phyloP scores from a whole-genome alignment of 495 filamentous ascomycete genomes.

The Hypoxylon rickii region DNA sequence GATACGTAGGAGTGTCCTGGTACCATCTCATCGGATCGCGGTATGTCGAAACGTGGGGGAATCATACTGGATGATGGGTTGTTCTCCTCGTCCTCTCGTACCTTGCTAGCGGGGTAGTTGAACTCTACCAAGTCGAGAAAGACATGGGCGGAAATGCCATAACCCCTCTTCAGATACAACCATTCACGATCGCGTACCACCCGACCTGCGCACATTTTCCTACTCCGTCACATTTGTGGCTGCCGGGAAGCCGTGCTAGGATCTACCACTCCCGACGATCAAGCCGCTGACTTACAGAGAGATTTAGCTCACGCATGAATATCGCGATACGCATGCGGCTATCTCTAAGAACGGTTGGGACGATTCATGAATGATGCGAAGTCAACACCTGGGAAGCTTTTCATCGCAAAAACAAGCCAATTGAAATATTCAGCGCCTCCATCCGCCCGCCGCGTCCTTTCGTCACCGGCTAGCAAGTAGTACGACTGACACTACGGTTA shows the following conservation, averaged over 20 bases:
- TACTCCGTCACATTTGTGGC: constrained; percentile 1
- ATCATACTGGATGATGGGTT: constrained; percentile 39
- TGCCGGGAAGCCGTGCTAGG: constrained; percentile 13
- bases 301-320: constrained; percentile 16
- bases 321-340: constrained; percentile 10
- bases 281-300: constrained; percentile 8
- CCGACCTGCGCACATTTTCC: constrained; percentile 4
- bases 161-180: constrained; percentile 29
- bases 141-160: too few species aligned
- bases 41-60: constrained; percentile 44
- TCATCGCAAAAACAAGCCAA: constrained; percentile 1
- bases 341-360: background rate
- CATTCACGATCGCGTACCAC: constrained; percentile 30
- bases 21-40: constrained; percentile 30
- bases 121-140: constrained; percentile 23
- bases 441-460: constrained; percentile 12
- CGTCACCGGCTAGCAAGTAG: constrained; percentile 20
- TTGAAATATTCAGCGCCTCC: constrained; percentile 3
- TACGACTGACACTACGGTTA: too few species aligned
- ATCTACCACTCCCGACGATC: constrained; percentile 7
- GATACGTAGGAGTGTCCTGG: constrained; percentile 8
- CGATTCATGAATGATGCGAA: constrained; percentile 15
- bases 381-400: background rate
- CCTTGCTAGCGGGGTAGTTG: constrained; percentile 35
- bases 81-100: constrained; percentile 18